Percentiles rank a stretch among this genome's conserved stretches.
Conservation (phyloP, 2,329 filamentous ascomycete species). For the Neonectria neomacrospora region DNA sequence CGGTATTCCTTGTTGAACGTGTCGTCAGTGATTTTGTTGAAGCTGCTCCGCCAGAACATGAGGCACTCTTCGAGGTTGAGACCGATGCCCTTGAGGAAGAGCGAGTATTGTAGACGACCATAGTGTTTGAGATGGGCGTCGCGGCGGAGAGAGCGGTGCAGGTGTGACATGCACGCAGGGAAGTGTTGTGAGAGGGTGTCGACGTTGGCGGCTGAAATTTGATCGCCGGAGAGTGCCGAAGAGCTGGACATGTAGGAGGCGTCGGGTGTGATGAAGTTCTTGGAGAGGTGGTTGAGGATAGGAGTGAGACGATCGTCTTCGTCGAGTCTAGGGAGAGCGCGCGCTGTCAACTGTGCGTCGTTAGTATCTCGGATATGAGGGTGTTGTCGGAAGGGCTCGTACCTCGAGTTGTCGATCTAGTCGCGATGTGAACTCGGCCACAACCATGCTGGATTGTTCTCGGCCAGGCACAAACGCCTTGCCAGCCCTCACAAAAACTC, state of each 20-base stretch:
- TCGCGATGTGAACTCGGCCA: conserved; percentile 83
- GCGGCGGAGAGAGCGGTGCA: conserved; percentile 86
- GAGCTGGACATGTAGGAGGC: conserved; percentile 76
- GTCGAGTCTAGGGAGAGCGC: conserved; percentile 89
- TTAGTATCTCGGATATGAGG: conserved; percentile 1
- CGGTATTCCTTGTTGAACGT: conserved; percentile 97
- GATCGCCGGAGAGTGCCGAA: conserved; percentile 72
- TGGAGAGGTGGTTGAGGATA: conserved; percentile 81
- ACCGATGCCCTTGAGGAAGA: conserved; percentile 97
- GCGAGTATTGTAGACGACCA: conserved; percentile 90
- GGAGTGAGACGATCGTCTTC: conserved; percentile 90
- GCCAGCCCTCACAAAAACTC: conserved; percentile 80
- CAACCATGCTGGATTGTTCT: conserved; percentile 89
- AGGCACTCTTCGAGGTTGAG: conserved; percentile 91
- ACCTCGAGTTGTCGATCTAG: conserved; percentile 88
- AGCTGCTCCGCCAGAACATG: conserved; percentile 88
- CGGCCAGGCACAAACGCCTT: conserved; percentile 91
- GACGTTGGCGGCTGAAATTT: conserved; percentile 82
- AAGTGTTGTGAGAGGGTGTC: conserved; percentile 84
- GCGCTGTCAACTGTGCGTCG: conserved; percentile 76
- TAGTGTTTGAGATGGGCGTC: conserved; percentile 94
- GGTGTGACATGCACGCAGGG: conserved; percentile 92
- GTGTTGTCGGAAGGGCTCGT: conserved; percentile 37
- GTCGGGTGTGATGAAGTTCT: conserved; percentile 94
- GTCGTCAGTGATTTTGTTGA: conserved; percentile 90